These are phyloP conservation scores for Triticum monococcum DNA, from an alignment of 176 grass and related monocot species.

Conservation along the genomic window DNA sequence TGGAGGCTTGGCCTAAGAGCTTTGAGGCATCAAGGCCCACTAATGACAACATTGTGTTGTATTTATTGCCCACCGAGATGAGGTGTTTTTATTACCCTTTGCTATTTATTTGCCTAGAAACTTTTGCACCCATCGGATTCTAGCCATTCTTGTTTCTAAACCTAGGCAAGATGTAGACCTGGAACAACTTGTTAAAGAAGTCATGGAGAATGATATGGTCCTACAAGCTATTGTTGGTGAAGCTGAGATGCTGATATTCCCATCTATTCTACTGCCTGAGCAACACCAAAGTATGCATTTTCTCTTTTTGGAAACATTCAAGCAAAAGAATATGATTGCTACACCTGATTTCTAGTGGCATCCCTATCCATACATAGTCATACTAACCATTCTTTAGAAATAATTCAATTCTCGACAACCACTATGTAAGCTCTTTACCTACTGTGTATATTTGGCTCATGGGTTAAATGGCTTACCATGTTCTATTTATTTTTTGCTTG, in stretches of 20 bases:
- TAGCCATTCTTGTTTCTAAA: background rate
- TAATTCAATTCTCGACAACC: background rate
- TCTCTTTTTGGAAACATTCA: background rate
- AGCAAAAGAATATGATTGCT: background rate
- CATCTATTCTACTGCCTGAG: slow-evolving; percentile 48
- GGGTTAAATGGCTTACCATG: background rate
- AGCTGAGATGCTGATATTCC: slow-evolving; percentile 51
- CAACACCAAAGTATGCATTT: slow-evolving; percentile 41
- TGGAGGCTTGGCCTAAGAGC: slow-evolving; percentile 53
- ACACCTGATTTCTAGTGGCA: background rate
- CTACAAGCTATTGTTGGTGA: slow-evolving; percentile 23
- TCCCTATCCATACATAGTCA: background rate
- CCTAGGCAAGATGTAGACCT: slow-evolving; percentile 32
- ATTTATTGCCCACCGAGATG: slow-evolving; percentile 54
- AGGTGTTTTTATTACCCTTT: slow-evolving; percentile 18
- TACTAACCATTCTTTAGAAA: background rate
- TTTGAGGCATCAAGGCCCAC: slow-evolving; percentile 43
- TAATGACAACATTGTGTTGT: slow-evolving; percentile 49
- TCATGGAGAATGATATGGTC: slow-evolving; percentile 38
- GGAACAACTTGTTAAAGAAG: slow-evolving; percentile 37
- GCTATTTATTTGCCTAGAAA: background rate
- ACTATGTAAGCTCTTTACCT: background rate
- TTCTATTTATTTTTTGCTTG: background rate
- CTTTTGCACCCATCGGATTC: background rate
- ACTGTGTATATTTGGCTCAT: background rate